These are phyloP conservation scores for Globisporangium splendens DNA, from an alignment of 352 stramenopile genomes.

Conservation along the genomic window DNA sequence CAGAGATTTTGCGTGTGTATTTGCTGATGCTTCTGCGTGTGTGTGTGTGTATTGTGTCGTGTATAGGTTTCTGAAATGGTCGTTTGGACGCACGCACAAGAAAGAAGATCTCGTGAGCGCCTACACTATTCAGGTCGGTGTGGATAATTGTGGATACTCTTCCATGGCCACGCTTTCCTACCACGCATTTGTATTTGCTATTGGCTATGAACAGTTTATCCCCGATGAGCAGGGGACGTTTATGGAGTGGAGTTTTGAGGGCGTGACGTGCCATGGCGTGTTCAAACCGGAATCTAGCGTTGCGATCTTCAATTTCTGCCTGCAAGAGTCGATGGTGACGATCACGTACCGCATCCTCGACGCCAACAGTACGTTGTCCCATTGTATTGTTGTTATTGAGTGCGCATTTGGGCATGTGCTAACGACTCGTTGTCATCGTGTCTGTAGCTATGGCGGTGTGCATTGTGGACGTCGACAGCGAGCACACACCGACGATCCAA, in stretches of 20 bases:
- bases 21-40: neutral
- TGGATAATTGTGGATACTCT: neutral
- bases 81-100: constrained; percentile 68
- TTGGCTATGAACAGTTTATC: constrained; percentile 49
- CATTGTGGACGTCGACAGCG: constrained; percentile 81
- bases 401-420: too few relatives aligned
- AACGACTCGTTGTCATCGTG: neutral
- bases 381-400: too few relatives aligned
- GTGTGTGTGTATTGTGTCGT: neutral
- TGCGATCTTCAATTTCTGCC: constrained; percentile 80
- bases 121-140: constrained; percentile 72
- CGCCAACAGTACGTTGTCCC: constrained; percentile 55
- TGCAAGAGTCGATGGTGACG: constrained; percentile 82
- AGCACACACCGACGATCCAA: constrained; percentile 78
- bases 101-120: constrained; percentile 66
- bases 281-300: constrained; percentile 80
- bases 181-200: too few relatives aligned
- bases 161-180: neutral
- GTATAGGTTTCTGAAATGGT: constrained; percentile 75
- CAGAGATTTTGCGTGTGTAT: neutral
- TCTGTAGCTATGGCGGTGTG: constrained; percentile 74
- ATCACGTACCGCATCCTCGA: constrained; percentile 82
- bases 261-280: constrained; percentile 76
- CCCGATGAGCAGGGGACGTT: constrained; percentile 73
- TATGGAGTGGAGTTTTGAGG: constrained; percentile 86